A percentile compares a stretch with the other conserved stretches of the same genome.
phyloP scores from a whole-genome alignment of 768 basidiomycete genomes.

The Russula sp. region DNA sequence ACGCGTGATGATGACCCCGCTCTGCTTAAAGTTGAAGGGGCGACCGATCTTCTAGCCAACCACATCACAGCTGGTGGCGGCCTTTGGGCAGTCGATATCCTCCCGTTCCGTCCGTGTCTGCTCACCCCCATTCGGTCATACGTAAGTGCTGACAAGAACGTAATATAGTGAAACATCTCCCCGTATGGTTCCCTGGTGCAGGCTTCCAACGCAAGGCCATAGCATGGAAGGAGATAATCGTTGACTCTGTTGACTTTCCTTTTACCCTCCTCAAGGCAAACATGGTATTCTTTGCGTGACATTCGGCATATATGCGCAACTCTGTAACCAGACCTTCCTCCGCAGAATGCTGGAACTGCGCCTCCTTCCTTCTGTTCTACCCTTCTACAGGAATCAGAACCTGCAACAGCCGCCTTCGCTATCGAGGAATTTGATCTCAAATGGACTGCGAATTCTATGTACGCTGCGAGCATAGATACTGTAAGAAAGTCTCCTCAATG shows the following conservation, averaged over 20 bases:
- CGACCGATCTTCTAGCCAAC: constrained; percentile 38
- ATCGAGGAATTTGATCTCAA: constrained; percentile 61
- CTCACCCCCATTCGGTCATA: constrained; percentile 19
- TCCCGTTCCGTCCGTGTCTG: constrained; percentile 32
- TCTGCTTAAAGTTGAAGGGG: constrained; percentile 40
- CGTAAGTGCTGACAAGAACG: background rate
- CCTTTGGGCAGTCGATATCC: constrained; percentile 39
- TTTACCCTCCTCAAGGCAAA: constrained; percentile 52
- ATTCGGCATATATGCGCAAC: constrained; percentile 39
- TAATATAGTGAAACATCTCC: constrained; percentile 46
- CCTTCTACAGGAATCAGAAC: constrained; percentile 46
- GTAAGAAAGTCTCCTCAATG: constrained; percentile 33
- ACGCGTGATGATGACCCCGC: constrained; percentile 37
- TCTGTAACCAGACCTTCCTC: constrained; percentile 18
- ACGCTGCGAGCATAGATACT: constrained; percentile 56
- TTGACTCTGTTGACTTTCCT: constrained; percentile 58
- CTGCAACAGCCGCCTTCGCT: constrained; percentile 25
- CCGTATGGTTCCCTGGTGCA: constrained; percentile 62
- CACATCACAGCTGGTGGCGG: constrained; percentile 39
- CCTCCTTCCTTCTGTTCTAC: constrained; percentile 42
- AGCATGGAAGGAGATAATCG: constrained; percentile 57
- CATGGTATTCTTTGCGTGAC: constrained; percentile 38
- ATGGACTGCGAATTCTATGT: constrained; percentile 85
- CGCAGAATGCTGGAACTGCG: constrained; percentile 35
- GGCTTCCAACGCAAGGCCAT: constrained; percentile 57